These are phyloP conservation scores for Chrysophaeum taylorii DNA, from an alignment of 352 stramenopile species.

Conservation along the genomic window DNA sequence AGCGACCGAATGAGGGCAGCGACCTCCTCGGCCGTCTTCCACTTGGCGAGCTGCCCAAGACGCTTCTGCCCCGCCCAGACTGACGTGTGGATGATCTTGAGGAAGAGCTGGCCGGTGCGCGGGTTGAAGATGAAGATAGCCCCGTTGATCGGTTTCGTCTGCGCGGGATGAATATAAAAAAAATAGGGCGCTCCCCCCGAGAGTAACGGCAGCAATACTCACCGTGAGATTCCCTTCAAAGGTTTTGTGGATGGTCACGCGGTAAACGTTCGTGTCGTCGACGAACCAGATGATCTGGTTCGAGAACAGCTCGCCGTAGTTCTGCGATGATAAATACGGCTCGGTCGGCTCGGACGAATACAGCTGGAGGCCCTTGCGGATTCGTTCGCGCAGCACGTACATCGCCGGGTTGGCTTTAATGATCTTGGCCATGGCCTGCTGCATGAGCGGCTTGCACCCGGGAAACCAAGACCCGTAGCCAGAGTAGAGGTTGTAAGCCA, in stretches of 20 bases:
- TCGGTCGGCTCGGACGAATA: constrained; percentile 99
- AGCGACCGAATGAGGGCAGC: constrained; percentile 95
- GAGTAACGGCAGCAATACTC: no score
- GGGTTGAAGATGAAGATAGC: constrained; percentile 99
- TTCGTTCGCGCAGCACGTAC: constrained; percentile 97
- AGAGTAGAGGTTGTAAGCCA: constrained; percentile 99
- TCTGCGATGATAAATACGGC: constrained; percentile 97
- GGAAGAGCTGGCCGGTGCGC: constrained; percentile 94
- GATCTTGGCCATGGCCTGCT: constrained; percentile 99
- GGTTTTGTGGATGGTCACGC: constrained; percentile 99
- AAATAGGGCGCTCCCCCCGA: no score
- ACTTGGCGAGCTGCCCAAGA: constrained; percentile 97
- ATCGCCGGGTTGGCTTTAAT: constrained; percentile 99
- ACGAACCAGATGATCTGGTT: constrained; percentile 99
- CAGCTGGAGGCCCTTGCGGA: constrained; percentile 97
- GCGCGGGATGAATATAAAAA: no score
- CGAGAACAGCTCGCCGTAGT: constrained; percentile 99
- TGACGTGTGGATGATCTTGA: constrained; percentile 99
- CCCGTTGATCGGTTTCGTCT: constrained; percentile 99
- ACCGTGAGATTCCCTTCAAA: constrained; percentile 94
- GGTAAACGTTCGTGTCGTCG: constrained; percentile 98
- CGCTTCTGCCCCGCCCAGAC: constrained; percentile 99
- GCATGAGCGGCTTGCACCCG: constrained; percentile 94
- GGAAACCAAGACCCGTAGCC: constrained; percentile 99
- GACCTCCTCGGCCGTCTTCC: constrained; percentile 99